These are phyloP conservation scores for Suhomyces emberorum DNA, from an alignment of 805 yeast species.

Conservation along the genomic window DNA sequence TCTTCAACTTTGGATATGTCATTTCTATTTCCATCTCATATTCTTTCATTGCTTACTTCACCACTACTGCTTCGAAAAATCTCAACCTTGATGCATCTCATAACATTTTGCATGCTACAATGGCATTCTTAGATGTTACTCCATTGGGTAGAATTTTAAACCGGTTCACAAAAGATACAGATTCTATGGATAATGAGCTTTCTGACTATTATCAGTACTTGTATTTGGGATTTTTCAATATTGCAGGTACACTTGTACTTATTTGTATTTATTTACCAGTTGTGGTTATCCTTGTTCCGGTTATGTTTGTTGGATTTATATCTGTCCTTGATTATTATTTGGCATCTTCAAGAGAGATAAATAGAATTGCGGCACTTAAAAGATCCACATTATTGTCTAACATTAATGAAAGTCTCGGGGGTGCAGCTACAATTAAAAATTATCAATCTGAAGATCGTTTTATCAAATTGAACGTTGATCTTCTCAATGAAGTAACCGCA, in stretches of 20 bases:
- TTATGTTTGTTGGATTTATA: constrained; percentile 44
- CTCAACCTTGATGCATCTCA: constrained; percentile 60
- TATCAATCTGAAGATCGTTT: constrained; percentile 49
- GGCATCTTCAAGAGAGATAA: constrained; percentile 70
- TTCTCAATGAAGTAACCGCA: constrained; percentile 61
- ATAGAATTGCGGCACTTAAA: constrained; percentile 68
- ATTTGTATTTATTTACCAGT: constrained; percentile 71
- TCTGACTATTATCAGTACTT: constrained; percentile 65
- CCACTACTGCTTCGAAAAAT: constrained; percentile 49
- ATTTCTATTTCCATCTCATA: constrained; percentile 42
- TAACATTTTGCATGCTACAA: constrained; percentile 68
- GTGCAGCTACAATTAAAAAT: constrained; percentile 61
- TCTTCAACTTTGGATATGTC: constrained; percentile 51
- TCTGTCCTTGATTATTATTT: constrained; percentile 55
- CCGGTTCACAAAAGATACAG: constrained; percentile 85
- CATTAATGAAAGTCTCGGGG: constrained; percentile 67
- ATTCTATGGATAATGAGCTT: constrained; percentile 75
- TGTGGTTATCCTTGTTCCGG: constrained; percentile 64
- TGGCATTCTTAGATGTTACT: constrained; percentile 78
- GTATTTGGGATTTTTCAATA: constrained; percentile 32
- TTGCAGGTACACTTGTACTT: constrained; percentile 51
- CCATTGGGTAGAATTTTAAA: constrained; percentile 86
- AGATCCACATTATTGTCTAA: constrained; percentile 68
- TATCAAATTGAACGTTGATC: constrained; percentile 39
- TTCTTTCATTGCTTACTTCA: constrained; percentile 43